Base-by-base conservation (phyloP, 192 early-diverging fungal species). In the Geranomyces variabilis region DNA sequence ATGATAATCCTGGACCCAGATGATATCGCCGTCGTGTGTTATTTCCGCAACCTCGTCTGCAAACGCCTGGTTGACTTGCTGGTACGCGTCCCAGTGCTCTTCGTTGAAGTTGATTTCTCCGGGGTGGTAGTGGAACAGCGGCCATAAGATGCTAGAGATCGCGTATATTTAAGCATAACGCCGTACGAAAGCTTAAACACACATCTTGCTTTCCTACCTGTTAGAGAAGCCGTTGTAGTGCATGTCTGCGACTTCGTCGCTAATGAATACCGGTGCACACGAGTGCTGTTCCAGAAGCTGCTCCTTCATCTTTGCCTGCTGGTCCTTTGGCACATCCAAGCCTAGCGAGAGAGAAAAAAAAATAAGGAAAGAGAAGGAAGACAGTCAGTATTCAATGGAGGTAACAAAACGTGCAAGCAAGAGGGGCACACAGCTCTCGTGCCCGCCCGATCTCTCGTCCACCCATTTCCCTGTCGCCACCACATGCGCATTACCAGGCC, bases 161-260 rank as follows among this genome's bases (percentile, higher is more conserved):
- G 46, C 46, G 10, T 47, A 53, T 4, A 53, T 6, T 9, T 53
- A 53, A 53, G 7, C 36, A 41, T 7, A 41, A 41, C 36, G 36
- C n/a, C n/a, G n/a, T n/a, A 15, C 26, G 17, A 65, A 59, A 26
- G 22, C 26, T 15, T 28, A 12, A 48, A 48, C 13, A n/a, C 62
- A 69, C 22, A 69, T 41, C 36, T 10, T 41, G 36, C 55, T 30
- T 41, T 41, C 0, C 29, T 9, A 80, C 80, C 82, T 77, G 84
- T 99, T 99, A 29, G 94, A 96, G 84, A 99, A 98, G 6, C 98
- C 98, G 64, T 96, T 96, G 84, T 99, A 99, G 81, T 99, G 95
- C 74, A 86, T 86, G 78, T 97, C 94, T 14, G 96, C 98, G 10
- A 96, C 78, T 29, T 95, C 91, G 71, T 99, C 92, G 63, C 91